These are phyloP conservation scores for Lactifluus subvellereus DNA, from an alignment of 768 basidiomycete species.

Conservation along the genomic window DNA sequence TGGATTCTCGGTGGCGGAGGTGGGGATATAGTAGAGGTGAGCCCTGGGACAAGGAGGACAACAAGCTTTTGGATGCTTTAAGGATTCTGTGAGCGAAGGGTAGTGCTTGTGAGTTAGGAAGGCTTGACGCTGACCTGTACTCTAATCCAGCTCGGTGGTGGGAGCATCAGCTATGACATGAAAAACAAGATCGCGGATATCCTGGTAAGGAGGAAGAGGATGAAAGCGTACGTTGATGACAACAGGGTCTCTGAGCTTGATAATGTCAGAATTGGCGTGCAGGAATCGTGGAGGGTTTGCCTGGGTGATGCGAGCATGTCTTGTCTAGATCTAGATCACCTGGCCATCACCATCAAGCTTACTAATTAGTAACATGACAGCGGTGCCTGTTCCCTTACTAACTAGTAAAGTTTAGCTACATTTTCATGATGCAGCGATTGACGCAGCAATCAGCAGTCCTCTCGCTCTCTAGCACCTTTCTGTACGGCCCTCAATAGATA, in stretches of 20 bases:
- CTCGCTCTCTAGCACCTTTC: no score
- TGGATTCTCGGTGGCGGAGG: conserved; percentile 54
- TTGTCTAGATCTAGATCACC: no score
- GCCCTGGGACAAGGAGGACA: conserved; percentile 76
- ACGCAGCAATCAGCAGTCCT: no score
- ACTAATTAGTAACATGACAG: no score
- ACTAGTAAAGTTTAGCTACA: no score
- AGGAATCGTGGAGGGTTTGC: conserved; percentile 66
- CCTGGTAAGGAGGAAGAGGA: conserved; percentile 40
- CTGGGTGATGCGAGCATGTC: conserved; percentile 31
- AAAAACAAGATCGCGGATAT: conserved; percentile 79
- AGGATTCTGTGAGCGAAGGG: conserved; percentile 49
- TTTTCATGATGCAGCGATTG: no score
- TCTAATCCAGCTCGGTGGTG: conserved; percentile 82
- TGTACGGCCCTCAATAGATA: no score
- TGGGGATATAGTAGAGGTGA: conserved; percentile 68
- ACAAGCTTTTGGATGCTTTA: conserved; percentile 73
- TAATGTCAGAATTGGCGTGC: conserved; percentile 74
- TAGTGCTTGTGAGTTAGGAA: neutral
- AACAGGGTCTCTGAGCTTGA: conserved; percentile 64
- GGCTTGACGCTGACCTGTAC: conserved; percentile 53
- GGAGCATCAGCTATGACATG: conserved; percentile 74
- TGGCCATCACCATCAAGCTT: no score
- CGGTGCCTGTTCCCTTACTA: no score
- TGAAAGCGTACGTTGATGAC: conserved; percentile 61